A percentile compares a stretch with the other conserved stretches of the same genome.
Conservation (phyloP, 176 grass and related monocot genomes). For the Aegilops umbellulata region DNA sequence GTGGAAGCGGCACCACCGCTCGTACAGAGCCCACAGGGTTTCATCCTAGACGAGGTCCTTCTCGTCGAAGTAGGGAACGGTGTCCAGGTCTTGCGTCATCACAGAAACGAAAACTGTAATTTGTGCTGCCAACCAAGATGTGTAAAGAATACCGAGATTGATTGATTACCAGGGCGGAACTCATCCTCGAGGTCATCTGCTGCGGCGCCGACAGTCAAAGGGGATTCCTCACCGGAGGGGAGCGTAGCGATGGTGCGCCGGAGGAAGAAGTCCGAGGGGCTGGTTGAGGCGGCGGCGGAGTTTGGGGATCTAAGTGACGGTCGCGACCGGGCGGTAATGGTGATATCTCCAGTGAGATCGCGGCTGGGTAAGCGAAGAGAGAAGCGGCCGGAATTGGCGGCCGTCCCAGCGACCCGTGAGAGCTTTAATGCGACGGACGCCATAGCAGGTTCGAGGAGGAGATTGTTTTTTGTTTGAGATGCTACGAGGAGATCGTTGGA, state of each 20-base stretch:
- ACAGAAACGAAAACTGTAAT: neutral
- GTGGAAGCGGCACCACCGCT: conserved; percentile 13
- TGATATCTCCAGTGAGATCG: neutral
- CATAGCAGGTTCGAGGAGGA: neutral
- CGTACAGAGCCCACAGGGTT: conserved; percentile 6
- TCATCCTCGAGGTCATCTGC: neutral
- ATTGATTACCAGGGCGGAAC: neutral
- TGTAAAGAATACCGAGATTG: neutral
- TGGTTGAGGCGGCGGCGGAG: neutral
- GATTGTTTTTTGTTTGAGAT: no score
- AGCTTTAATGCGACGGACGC: neutral
- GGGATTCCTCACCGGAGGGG: neutral
- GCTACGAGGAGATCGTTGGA: no score
- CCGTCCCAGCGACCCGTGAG: neutral
- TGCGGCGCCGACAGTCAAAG: neutral
- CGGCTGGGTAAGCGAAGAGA: neutral
- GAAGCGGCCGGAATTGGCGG: neutral
- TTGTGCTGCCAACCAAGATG: neutral
- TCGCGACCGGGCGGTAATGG: neutral
- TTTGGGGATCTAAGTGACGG: neutral
- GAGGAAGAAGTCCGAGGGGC: neutral
- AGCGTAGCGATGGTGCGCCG: neutral
- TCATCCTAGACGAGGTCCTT: conserved; percentile 18
- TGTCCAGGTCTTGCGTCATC: neutral
- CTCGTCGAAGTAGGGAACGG: neutral